Percentiles rank a stretch among this genome's conserved stretches.
Evolutionary conservation across 2,329 filamentous ascomycete species (phyloP).

Genomic region (Alternaria triticina): DNA sequence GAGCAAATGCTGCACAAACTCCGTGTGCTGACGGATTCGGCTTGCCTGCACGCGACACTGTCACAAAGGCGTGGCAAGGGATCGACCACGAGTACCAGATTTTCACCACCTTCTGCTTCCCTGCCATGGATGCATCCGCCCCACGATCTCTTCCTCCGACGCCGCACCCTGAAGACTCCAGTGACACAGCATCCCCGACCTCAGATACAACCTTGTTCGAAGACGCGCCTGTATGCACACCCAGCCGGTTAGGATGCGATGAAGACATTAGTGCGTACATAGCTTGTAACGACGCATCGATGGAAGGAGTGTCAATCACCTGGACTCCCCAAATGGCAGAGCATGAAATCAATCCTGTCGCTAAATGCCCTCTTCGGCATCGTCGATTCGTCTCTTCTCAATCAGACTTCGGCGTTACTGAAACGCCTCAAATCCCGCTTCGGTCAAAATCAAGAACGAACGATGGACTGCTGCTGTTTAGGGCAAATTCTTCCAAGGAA

Average conservation of each 20-base stretch:
- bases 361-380: neutral
- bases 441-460: constrained; percentile 9
- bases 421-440: neutral
- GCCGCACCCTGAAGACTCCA: neutral
- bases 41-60: neutral
- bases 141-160: neutral
- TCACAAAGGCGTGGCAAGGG: neutral
- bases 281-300: neutral
- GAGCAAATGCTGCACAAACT: neutral
- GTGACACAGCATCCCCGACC: constrained; percentile 6
- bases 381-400: neutral
- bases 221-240: neutral
- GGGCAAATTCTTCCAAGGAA: constrained; percentile 3
- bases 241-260: neutral
- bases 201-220: constrained; percentile 18
- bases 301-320: neutral
- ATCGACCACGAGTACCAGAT: neutral
- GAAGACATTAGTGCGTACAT: neutral
- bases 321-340: neutral
- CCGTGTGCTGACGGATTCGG: neutral
- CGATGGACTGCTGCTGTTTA: constrained; percentile 17
- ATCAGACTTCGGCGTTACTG: neutral
- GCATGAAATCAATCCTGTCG: neutral
- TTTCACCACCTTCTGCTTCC: neutral
- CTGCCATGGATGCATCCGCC: neutral